phyloP scores from a whole-genome alignment of 768 basidiomycete genomes.

The Leccinum arenicola region DNA sequence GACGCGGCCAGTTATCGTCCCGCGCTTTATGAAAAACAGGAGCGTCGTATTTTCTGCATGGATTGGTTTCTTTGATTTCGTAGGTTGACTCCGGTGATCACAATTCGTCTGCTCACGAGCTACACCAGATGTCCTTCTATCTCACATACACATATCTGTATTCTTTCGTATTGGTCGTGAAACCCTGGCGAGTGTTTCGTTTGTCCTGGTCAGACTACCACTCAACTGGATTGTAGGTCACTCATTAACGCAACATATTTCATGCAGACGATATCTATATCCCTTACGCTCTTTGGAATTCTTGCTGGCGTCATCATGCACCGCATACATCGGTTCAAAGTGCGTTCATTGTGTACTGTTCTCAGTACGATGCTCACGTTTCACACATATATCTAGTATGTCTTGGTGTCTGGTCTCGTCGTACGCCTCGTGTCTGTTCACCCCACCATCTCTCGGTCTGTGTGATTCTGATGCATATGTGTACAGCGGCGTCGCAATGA shows the following conservation, averaged over 20 bases:
- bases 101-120: slow-evolving; percentile 2
- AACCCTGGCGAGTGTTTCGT: slow-evolving; percentile 39
- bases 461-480: not conserved
- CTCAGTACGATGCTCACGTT: not conserved
- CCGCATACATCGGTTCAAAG: slow-evolving; percentile 54
- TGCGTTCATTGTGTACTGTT: slow-evolving; percentile 11
- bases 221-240: slow-evolving; percentile 39
- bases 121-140: slow-evolving; percentile 54
- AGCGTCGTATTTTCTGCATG: slow-evolving; percentile 56
- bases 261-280: slow-evolving; percentile 54
- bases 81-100: slow-evolving; percentile 18
- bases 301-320: slow-evolving; percentile 55
- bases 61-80: slow-evolving; percentile 66
- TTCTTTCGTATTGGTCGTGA: slow-evolving; percentile 57
- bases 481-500: slow-evolving; percentile 57
- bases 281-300: slow-evolving; percentile 63
- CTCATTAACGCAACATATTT: slow-evolving; percentile 62
- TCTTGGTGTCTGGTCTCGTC: slow-evolving; percentile 56
- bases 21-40: slow-evolving; percentile 55
- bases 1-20: slow-evolving; percentile 56
- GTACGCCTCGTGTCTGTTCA: slow-evolving; percentile 49
- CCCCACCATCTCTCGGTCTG: not conserved
- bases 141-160: slow-evolving; percentile 73
- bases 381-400: slow-evolving; percentile 23
- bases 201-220: not conserved